Conservation (phyloP, 352 stramenopile genomes). For the Salisapilia sapeloensis region DNA sequence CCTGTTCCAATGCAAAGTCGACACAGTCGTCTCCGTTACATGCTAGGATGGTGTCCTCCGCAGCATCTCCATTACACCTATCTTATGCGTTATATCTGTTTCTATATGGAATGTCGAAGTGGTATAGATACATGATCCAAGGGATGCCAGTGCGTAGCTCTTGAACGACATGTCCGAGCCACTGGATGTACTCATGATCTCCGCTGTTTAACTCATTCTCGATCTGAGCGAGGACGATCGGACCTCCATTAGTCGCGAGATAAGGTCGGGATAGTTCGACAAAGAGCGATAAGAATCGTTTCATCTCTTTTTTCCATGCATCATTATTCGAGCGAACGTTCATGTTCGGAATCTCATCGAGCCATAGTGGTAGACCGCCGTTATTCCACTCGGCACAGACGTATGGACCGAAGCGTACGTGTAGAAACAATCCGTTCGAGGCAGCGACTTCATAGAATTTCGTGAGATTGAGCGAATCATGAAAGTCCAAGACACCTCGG, state of each 20-base stretch:
- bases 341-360: slow-evolving; percentile 30
- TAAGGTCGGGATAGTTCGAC: slow-evolving; percentile 42
- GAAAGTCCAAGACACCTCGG: slow-evolving; percentile 32
- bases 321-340: slow-evolving; percentile 26
- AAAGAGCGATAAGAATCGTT: slow-evolving; percentile 41
- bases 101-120: neutral
- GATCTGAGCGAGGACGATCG: slow-evolving; percentile 62
- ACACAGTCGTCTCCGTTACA: slow-evolving; percentile 56
- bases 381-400: slow-evolving; percentile 54
- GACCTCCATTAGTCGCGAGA: slow-evolving; percentile 35
- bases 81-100: neutral
- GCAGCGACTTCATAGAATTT: slow-evolving; percentile 38
- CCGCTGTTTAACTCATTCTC: slow-evolving; percentile 41
- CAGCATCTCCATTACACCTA: slow-evolving; percentile 44
- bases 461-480: slow-evolving; percentile 28
- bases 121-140: slow-evolving; percentile 43
- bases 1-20: slow-evolving; percentile 26
- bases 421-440: slow-evolving; percentile 35
- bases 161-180: slow-evolving; percentile 30
- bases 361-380: slow-evolving; percentile 38
- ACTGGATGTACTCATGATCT: slow-evolving; percentile 30
- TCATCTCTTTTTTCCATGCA: slow-evolving; percentile 28
- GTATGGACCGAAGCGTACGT: slow-evolving; percentile 52
- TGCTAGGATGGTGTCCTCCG: slow-evolving; percentile 41
- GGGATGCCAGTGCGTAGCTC: slow-evolving; percentile 38